Percentiles rank a stretch among this genome's conserved stretches.
These are phyloP conservation scores for Apiosordaria backusii DNA, from an alignment of 495 filamentous ascomycete species.

Conservation along the genomic window DNA sequence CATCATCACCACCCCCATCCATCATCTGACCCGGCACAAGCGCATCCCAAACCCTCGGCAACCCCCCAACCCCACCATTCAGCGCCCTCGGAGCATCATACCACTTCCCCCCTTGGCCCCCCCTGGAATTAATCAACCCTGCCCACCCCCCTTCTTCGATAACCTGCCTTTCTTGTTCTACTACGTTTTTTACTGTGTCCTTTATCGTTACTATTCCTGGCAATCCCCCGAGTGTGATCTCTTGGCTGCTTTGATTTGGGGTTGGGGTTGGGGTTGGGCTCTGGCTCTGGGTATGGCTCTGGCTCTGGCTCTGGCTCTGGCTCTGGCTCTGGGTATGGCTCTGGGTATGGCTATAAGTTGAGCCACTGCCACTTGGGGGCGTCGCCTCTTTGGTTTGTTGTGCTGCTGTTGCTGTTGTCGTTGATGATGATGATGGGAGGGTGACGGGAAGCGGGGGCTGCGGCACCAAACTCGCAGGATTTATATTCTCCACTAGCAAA, in stretches of 20 bases:
- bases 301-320: too few relatives aligned
- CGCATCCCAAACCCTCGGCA: conserved; percentile 2
- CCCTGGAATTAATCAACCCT: background rate
- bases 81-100: background rate
- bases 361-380: too few relatives aligned
- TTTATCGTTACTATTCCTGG: background rate
- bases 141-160: background rate
- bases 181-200: background rate
- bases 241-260: too few relatives aligned
- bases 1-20: background rate
- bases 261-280: too few relatives aligned
- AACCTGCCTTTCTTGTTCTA: background rate
- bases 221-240: too few relatives aligned
- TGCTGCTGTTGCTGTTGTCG: too few relatives aligned
- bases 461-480: background rate
- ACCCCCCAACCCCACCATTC: background rate
- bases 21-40: background rate
- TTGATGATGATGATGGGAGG: too few relatives aligned
- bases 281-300: too few relatives aligned
- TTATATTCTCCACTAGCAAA: background rate
- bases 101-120: background rate
- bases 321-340: background rate
- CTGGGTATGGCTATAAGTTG: too few relatives aligned
- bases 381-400: background rate
- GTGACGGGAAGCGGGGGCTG: too few relatives aligned